These are phyloP conservation scores for Amanita muscaria DNA, from an alignment of 768 basidiomycete species.

Conservation along the genomic window DNA sequence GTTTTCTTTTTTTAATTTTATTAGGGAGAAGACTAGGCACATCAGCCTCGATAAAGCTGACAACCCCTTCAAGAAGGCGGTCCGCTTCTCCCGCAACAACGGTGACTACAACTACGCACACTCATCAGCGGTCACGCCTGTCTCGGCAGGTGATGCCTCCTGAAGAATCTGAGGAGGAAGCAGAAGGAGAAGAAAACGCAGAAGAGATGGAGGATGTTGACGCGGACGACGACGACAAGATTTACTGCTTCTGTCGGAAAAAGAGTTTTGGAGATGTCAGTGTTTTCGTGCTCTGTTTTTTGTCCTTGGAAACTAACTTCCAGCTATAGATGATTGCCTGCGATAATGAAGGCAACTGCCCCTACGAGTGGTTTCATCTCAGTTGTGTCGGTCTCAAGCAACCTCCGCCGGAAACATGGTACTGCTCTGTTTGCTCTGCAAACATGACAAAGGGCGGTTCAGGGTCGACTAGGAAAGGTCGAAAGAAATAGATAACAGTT, in stretches of 20 bases:
- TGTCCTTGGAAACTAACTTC: background rate
- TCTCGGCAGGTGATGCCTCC: slow-evolving; percentile 36
- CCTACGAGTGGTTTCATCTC: slow-evolving; percentile 67
- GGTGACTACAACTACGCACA: slow-evolving; percentile 21
- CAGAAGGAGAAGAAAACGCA: slow-evolving; percentile 19
- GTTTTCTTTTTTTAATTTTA: slow-evolving; percentile 4
- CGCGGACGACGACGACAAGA: slow-evolving; percentile 38
- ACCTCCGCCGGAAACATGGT: slow-evolving; percentile 44
- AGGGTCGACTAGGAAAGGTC: slow-evolving; percentile 15
- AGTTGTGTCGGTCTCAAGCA: slow-evolving; percentile 49
- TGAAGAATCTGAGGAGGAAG: slow-evolving; percentile 33
- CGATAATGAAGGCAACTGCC: slow-evolving; percentile 56
- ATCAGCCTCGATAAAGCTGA: slow-evolving; percentile 34
- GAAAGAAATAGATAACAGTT: slow-evolving; percentile 15
- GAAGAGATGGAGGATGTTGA: slow-evolving; percentile 31
- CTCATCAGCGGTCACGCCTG: slow-evolving; percentile 37
- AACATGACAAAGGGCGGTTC: slow-evolving; percentile 21
- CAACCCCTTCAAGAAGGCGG: slow-evolving; percentile 24
- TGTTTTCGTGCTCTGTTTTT: slow-evolving; percentile 4
- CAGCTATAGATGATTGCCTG: slow-evolving; percentile 57
- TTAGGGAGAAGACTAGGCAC: slow-evolving; percentile 34
- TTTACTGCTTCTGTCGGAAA: slow-evolving; percentile 46
- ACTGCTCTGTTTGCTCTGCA: slow-evolving; percentile 39
- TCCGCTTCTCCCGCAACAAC: slow-evolving; percentile 36
- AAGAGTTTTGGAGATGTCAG: slow-evolving; percentile 43